A percentile compares a stretch with the other conserved stretches of the same genome.
Conservation (phyloP, 164 flowering plant species). For the Stephania japonica region DNA sequence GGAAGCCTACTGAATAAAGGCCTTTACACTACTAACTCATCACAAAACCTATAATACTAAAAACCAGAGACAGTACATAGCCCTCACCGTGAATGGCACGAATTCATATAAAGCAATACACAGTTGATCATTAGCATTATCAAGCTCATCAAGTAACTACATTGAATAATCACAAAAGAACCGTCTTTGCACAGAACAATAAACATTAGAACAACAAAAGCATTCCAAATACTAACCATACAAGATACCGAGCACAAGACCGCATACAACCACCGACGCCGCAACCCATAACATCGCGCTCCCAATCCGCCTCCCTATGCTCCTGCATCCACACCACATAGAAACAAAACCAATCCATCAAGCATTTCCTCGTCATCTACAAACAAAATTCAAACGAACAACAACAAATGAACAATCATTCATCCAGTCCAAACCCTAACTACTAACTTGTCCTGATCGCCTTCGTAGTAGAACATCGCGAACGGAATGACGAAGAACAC, state of each 20-base stretch:
- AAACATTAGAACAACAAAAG: background rate
- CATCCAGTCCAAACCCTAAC: background rate
- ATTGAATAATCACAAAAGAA: background rate
- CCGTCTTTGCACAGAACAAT: background rate
- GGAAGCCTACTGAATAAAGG: background rate
- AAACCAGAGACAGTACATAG: background rate
- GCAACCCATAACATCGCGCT: conserved; percentile 60
- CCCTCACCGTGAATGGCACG: background rate
- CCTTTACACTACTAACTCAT: background rate
- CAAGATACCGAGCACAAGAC: conserved; percentile 56
- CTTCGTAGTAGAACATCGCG: conserved; percentile 97
- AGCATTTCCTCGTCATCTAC: background rate
- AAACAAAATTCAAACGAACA: background rate
- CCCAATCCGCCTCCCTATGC: conserved; percentile 44
- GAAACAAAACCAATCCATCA: background rate
- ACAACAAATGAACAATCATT: background rate
- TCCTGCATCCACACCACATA: conserved; percentile 31
- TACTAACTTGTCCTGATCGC: conserved; percentile 91
- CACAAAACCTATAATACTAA: background rate
- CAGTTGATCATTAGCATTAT: background rate
- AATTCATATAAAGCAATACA: background rate
- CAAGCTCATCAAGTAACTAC: background rate
- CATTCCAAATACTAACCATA: conserved; percentile 40
- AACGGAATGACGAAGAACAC: conserved; percentile 95
- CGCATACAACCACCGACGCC: conserved; percentile 54